Percentiles rank a stretch among this genome's conserved stretches.
phyloP scores from a whole-genome alignment of 2,329 filamentous ascomycete species.

The Calcarisporium arbuscula region DNA sequence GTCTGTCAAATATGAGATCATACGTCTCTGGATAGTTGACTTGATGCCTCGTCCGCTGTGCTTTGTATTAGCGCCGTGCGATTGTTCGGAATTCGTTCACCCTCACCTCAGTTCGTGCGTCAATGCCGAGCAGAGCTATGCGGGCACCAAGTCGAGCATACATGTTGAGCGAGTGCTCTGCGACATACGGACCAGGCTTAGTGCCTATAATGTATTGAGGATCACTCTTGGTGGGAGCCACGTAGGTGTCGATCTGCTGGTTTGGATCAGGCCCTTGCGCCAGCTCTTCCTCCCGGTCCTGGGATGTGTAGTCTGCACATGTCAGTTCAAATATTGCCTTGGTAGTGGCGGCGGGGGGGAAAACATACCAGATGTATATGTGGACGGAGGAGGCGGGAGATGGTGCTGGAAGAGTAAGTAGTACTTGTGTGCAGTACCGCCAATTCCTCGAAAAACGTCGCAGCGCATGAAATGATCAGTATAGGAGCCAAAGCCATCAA shows the following conservation, averaged over 20 bases:
- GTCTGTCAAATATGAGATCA: conserved; percentile 71
- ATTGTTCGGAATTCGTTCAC: neutral
- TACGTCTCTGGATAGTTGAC: conserved; percentile 94
- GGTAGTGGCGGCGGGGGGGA: no score
- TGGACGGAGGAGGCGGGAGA: conserved; percentile 74
- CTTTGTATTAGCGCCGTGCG: neutral
- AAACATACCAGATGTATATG: conserved; percentile 66
- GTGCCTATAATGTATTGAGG: conserved; percentile 71
- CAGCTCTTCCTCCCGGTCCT: conserved; percentile 15
- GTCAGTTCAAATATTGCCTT: no score
- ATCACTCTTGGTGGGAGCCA: conserved; percentile 51
- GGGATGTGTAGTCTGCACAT: conserved; percentile 6
- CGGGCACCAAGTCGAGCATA: conserved; percentile 78
- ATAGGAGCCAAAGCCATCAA: conserved; percentile 91
- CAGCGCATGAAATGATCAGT: conserved; percentile 90
- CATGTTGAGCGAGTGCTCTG: conserved; percentile 78
- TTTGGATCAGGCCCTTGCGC: conserved; percentile 57
- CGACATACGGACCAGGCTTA: conserved; percentile 83
- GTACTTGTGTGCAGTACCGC: conserved; percentile 92
- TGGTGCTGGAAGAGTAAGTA: conserved; percentile 98
- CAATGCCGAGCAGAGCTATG: conserved; percentile 80
- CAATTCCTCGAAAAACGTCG: conserved; percentile 85
- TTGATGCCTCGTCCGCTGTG: conserved; percentile 75
- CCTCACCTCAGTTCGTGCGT: conserved; percentile 79
- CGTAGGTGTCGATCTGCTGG: conserved; percentile 70